A percentile compares a stretch with the other conserved stretches of the same genome.
Conservation (phyloP, 441 rosid species). For the Lepidium campestre region DNA sequence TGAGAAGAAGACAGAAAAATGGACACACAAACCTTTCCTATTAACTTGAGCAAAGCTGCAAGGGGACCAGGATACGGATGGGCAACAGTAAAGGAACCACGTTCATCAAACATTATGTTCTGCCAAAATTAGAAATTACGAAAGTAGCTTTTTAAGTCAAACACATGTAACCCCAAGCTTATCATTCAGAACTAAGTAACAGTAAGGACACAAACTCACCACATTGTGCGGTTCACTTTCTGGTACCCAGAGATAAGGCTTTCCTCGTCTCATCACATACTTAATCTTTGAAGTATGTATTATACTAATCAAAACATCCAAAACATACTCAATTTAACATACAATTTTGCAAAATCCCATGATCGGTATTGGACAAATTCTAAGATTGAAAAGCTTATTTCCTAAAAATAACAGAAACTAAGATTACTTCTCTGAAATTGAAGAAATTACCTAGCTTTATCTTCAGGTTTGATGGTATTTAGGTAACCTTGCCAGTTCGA, state of each 20-base stretch:
- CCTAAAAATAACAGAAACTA: not conserved
- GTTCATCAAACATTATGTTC: slow-evolving; percentile 85
- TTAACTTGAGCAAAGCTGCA: slow-evolving; percentile 48
- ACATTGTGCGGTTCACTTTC: slow-evolving; percentile 77
- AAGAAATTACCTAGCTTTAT: slow-evolving; percentile 62
- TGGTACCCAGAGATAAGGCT: slow-evolving; percentile 78
- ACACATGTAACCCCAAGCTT: not conserved
- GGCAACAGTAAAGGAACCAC: slow-evolving; percentile 69
- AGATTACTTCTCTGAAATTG: not conserved
- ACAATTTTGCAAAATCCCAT: not conserved
- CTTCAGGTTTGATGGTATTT: slow-evolving; percentile 76
- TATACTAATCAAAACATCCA: slow-evolving; percentile 39
- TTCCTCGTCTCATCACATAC: slow-evolving; percentile 68
- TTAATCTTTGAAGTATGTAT: slow-evolving; percentile 76
- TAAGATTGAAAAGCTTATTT: not conserved
- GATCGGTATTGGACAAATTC: not conserved
- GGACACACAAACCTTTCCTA: slow-evolving; percentile 53
- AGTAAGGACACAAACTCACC: slow-evolving; percentile 37
- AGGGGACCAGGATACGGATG: slow-evolving; percentile 74
- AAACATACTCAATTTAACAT: not conserved
- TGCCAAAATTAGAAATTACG: slow-evolving; percentile 22
- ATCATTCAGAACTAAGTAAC: not conserved
- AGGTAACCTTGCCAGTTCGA: slow-evolving; percentile 83
- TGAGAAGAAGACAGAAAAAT: not conserved
- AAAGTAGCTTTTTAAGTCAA: not conserved